Percentiles rank a stretch among this genome's conserved stretches.
These are phyloP conservation scores for Dendryphion nanum DNA, from an alignment of 2,329 filamentous ascomycete genomes.

Conservation along the genomic window DNA sequence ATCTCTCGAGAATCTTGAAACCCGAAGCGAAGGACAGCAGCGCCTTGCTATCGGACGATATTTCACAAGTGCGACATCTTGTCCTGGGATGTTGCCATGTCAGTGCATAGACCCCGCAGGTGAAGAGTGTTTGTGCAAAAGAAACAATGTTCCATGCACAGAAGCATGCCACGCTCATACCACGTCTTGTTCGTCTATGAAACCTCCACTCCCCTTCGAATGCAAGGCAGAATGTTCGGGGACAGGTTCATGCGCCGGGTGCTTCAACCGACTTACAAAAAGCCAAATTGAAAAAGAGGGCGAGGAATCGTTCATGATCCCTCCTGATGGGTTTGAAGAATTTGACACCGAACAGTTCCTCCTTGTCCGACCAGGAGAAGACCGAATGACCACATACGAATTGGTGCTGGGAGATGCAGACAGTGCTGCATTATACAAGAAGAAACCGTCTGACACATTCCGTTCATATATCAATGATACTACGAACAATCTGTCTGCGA, in stretches of 20 bases:
- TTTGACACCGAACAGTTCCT: neutral
- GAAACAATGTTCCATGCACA: neutral
- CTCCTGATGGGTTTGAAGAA: conserved; percentile 1
- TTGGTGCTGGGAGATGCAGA: conserved; percentile 1
- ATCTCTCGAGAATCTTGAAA: neutral
- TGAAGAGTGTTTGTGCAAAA: neutral
- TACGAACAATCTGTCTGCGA: neutral
- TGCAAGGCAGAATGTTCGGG: conserved; percentile 1
- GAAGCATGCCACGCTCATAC: neutral
- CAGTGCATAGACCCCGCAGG: neutral
- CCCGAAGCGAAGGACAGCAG: neutral
- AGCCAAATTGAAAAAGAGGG: neutral
- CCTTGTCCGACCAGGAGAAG: neutral
- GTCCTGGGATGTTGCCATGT: neutral
- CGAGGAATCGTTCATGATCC: conserved; percentile 1
- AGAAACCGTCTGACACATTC: neutral
- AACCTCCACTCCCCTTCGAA: neutral
- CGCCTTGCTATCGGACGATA: neutral
- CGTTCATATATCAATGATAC: neutral
- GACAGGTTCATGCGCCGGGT: conserved; percentile 1
- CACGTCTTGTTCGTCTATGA: neutral
- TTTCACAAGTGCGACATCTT: neutral
- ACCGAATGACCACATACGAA: conserved; percentile 1
- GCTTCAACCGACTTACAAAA: conserved; percentile 1
- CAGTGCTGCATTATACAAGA: neutral